phyloP scores from a whole-genome alignment of 768 basidiomycete species.

The Sporobolomyces roseus region DNA sequence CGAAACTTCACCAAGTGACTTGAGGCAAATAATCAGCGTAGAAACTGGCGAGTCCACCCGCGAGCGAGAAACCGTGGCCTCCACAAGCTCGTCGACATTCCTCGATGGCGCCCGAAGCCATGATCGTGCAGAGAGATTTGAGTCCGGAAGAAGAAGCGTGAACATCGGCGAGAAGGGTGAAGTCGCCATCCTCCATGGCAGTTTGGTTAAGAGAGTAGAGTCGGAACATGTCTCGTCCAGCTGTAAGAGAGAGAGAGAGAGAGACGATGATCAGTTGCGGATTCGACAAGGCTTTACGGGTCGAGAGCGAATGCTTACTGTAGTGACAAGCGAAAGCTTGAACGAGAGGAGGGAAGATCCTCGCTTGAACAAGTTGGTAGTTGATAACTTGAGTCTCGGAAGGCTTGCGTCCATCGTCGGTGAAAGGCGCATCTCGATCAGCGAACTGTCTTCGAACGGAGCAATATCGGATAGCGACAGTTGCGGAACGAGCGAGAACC shows the following conservation, averaged over 20 bases:
- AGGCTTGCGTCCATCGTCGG: slow-evolving; percentile 38
- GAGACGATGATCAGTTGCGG: neutral
- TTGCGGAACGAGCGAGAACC: slow-evolving; percentile 45
- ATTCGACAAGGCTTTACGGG: neutral
- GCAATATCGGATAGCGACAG: slow-evolving; percentile 46
- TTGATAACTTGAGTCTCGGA: slow-evolving; percentile 45
- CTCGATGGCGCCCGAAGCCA: slow-evolving; percentile 44
- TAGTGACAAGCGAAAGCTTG: slow-evolving; percentile 40
- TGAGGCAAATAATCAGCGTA: slow-evolving; percentile 44
- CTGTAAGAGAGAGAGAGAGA: neutral
- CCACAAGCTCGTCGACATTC: slow-evolving; percentile 46
- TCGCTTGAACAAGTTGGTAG: slow-evolving; percentile 46
- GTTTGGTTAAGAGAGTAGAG: slow-evolving; percentile 39
- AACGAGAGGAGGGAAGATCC: slow-evolving; percentile 40
- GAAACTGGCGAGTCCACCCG: slow-evolving; percentile 42
- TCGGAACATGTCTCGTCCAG: slow-evolving; percentile 38
- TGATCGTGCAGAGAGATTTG: slow-evolving; percentile 43
- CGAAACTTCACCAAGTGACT: slow-evolving; percentile 41
- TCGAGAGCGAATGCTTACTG: slow-evolving; percentile 4
- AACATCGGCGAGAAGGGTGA: slow-evolving; percentile 44
- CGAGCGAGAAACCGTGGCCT: slow-evolving; percentile 45
- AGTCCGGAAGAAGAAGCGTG: slow-evolving; percentile 45
- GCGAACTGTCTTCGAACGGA: slow-evolving; percentile 46
- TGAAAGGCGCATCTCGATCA: slow-evolving; percentile 44
- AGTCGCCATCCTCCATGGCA: slow-evolving; percentile 41